These are phyloP conservation scores for Oxyria digyna DNA, from an alignment of 148 eudicot species.

Conservation along the genomic window DNA sequence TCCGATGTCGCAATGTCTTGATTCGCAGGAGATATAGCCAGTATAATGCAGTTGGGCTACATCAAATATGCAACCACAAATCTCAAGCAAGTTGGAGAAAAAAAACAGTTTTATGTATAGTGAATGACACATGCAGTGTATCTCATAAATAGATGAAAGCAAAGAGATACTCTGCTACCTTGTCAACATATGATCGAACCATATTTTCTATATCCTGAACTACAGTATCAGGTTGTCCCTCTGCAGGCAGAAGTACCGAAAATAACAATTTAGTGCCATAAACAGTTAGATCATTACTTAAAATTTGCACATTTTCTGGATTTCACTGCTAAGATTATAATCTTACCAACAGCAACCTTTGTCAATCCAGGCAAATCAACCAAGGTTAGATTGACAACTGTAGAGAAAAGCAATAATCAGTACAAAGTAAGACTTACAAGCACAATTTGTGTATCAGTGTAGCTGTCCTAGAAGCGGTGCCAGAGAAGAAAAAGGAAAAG, in stretches of 20 bases:
- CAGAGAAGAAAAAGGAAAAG: not conserved
- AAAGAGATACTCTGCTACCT: slow-evolving; percentile 23
- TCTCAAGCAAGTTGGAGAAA: not conserved
- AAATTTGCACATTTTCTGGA: not conserved
- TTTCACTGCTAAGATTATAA: slow-evolving; percentile 2
- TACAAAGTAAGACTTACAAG: not conserved
- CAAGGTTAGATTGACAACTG: slow-evolving; percentile 93
- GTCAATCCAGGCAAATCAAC: slow-evolving; percentile 94
- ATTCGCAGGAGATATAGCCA: slow-evolving; percentile 83
- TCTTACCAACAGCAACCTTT: slow-evolving; percentile 94
- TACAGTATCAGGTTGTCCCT: slow-evolving; percentile 68
- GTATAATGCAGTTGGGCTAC: slow-evolving; percentile 65
- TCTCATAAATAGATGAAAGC: not conserved
- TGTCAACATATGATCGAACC: slow-evolving; percentile 67
- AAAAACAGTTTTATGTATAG: not conserved
- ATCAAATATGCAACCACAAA: not conserved
- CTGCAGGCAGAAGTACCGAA: slow-evolving; percentile 19
- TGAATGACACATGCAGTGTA: not conserved
- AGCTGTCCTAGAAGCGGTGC: not conserved
- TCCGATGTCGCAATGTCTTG: slow-evolving; percentile 88
- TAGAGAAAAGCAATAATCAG: slow-evolving; percentile 2
- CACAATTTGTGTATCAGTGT: not conserved
- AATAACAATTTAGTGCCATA: not conserved
- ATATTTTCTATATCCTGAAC: slow-evolving; percentile 68
- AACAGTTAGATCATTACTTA: not conserved